Evolutionary conservation across 176 grass and related monocot genomes (phyloP), one percentile per base, ranked within the genome.

Genomic region (Echinochloa phyllopogon): DNA sequence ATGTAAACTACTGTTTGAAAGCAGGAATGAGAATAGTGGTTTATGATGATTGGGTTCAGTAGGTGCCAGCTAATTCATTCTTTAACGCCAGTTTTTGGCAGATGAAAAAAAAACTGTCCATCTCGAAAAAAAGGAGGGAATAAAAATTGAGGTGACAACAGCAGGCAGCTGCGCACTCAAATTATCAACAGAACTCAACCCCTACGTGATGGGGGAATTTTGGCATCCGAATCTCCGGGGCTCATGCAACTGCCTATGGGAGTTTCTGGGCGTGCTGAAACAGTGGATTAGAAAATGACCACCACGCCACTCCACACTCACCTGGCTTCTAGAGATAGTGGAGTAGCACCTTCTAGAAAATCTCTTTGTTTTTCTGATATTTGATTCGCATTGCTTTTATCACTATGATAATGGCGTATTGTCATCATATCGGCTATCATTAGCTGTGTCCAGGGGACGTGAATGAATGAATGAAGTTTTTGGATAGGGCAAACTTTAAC

Each of bases 401-500:
- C 42, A 27, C 9, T 15, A 40, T 1, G 42, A 57, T 3, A 75
- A 65, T 33, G 60, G 82, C 55, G 37, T 82, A 13, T 70, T 61
- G 40, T 52, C 71, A 77, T 85, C 77, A 59, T 52, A 55, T 85
- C 42, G 40, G 10, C 38, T 2, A 21, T 53, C 76, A 67, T 67
- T 75, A 57, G 69, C 39, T 75, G 70, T 61, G 65, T 13, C 10
- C 49, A 42, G 69, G 64, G 82, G 60, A 68, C 49, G 18, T 62
- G 47, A 67, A 80, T 43, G 27, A 47, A 55, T 33, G 29, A 33
- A 33, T 33, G 38, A 63, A 65, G 62, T 45, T n/a, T 81, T 65
- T 75, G 64, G 83, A 89, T 89, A 86, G 51, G 43, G 5, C 25
- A 33, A 39, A 61, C 45, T 76, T 69, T 80, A 74, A 74, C 11